Conservation (phyloP, 768 basidiomycete species). For the Amanita fuliginea region DNA sequence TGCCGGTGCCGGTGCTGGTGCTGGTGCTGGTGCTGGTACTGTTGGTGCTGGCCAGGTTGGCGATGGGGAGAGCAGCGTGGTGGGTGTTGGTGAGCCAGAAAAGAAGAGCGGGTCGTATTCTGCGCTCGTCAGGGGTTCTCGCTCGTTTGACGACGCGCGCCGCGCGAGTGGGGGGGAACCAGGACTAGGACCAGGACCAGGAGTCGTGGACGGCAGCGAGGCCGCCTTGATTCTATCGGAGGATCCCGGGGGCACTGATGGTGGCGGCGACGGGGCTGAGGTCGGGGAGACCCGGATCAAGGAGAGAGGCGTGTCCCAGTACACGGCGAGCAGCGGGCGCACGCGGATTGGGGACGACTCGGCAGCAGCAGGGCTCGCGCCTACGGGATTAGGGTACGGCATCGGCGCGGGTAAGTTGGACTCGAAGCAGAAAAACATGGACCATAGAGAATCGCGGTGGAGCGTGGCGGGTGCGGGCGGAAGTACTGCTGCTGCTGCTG, state of each 20-base stretch:
- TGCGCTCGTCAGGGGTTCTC: neutral
- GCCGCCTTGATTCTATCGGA: too few relatives aligned
- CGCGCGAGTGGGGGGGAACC: neutral
- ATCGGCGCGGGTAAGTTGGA: too few relatives aligned
- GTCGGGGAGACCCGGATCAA: neutral
- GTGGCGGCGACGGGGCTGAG: too few relatives aligned
- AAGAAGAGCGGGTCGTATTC: neutral
- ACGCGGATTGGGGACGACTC: slow-evolving; percentile 1
- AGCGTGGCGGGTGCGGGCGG: neutral
- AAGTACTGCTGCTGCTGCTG: too few relatives aligned
- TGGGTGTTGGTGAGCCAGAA: neutral
- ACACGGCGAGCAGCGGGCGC: slow-evolving; percentile 4
- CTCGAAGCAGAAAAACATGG: neutral
- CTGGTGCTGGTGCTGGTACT: too few relatives aligned
- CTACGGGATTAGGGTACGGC: too few relatives aligned
- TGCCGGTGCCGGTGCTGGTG: neutral
- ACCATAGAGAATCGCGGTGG: neutral
- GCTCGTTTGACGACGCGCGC: neutral
- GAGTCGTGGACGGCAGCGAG: neutral
- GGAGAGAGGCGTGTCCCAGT: neutral
- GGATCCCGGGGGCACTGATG: too few relatives aligned
- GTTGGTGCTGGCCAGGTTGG: slow-evolving; percentile 2
- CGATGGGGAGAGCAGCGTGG: neutral
- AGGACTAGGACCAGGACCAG: too few relatives aligned
- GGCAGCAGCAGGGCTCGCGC: too few relatives aligned